These are phyloP conservation scores for Amanita rubescens DNA, from an alignment of 768 basidiomycete species.

Conservation along the genomic window DNA sequence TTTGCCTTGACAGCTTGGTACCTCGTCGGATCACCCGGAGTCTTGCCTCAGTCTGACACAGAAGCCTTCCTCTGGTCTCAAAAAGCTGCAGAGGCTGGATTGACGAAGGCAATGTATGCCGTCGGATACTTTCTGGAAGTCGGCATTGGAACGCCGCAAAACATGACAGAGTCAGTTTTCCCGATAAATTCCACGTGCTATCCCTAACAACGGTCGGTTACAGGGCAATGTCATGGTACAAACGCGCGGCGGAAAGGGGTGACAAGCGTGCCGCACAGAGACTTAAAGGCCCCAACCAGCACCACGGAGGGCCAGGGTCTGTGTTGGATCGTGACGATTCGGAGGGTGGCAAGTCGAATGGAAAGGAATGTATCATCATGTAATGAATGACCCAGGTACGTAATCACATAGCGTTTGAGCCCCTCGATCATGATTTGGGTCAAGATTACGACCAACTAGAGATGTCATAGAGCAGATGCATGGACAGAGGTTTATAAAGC, in stretches of 20 bases:
- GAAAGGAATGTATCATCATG: conserved; percentile 84
- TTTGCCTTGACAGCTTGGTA: conserved; percentile 99
- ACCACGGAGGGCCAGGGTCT: conserved; percentile 54
- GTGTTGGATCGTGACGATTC: conserved; percentile 53
- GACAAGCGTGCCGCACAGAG: conserved; percentile 92
- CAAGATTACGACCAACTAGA: background rate
- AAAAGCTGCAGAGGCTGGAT: conserved; percentile 86
- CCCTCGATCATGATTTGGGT: no score
- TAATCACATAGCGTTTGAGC: no score
- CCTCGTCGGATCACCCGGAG: conserved; percentile 94
- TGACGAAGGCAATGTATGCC: conserved; percentile 96
- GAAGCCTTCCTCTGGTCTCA: conserved; percentile 98
- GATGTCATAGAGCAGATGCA: background rate
- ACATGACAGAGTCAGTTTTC: conserved; percentile 54
- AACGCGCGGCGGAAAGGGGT: conserved; percentile 83
- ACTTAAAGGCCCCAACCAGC: conserved; percentile 52
- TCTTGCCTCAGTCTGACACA: conserved; percentile 96
- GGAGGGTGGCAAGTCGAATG: conserved; percentile 36
- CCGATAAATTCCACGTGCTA: conserved; percentile 8
- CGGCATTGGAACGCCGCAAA: conserved; percentile 73
- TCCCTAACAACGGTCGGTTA: conserved; percentile 2
- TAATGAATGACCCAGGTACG: conserved; percentile 29
- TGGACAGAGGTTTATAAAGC: no score
- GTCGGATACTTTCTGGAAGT: conserved; percentile 97
- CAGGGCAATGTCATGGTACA: conserved; percentile 78